Conservation (phyloP, 306 rosid genomes). For the Glycine tomentella region DNA sequence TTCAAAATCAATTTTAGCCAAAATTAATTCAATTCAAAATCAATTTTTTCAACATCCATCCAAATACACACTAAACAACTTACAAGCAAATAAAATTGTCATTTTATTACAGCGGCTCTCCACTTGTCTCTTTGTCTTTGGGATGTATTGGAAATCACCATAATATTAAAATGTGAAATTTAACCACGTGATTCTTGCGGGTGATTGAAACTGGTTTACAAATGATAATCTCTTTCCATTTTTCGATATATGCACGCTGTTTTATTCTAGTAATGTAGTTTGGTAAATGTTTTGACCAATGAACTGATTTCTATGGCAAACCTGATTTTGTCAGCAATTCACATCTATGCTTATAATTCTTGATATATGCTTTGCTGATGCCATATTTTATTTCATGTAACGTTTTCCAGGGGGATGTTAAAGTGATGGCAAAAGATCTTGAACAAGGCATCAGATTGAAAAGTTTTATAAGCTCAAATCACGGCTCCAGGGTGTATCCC, state of each 20-base stretch:
- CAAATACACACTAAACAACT: background rate
- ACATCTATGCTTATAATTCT: background rate
- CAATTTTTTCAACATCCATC: too few species aligned
- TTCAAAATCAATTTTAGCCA: too few species aligned
- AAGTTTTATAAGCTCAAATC: conserved; percentile 92
- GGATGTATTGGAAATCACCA: background rate
- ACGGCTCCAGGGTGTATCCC: conserved; percentile 91
- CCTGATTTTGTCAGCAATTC: conserved; percentile 17
- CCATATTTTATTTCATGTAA: conserved; percentile 34
- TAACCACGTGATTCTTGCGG: conserved; percentile 8
- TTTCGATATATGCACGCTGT: background rate
- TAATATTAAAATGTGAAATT: conserved; percentile 6
- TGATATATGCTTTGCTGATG: background rate
- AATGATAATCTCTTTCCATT: background rate
- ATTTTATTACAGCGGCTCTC: background rate
- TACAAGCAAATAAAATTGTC: background rate
- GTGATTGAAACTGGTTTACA: conserved; percentile 18
- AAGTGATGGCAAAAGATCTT: conserved; percentile 92
- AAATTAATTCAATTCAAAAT: too few species aligned
- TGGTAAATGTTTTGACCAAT: background rate
- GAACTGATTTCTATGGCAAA: conserved; percentile 22
- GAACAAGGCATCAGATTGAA: conserved; percentile 91
- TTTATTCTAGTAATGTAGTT: background rate
- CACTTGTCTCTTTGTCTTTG: conserved; percentile 8
- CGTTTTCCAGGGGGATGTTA: conserved; percentile 84